Evolutionary conservation across 129 eudicot genomes (phyloP), one percentile per base, ranked within the genome.

Genomic region (Chrysanthemum makinoi): DNA sequence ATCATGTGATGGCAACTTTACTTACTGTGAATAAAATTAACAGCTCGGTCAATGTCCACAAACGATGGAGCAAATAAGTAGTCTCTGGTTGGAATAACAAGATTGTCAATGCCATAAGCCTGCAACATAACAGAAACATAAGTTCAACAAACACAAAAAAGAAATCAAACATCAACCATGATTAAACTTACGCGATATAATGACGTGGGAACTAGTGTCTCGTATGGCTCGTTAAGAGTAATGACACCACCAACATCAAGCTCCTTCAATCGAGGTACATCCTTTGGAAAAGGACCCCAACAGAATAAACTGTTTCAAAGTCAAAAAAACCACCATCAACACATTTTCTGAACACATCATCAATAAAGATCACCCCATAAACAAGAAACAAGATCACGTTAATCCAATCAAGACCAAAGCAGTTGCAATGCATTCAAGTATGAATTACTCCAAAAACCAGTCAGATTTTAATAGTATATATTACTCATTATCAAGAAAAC

Each of bases 161-260:
- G 8, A 13, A 1, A 49, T 10, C 15, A 26, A 17, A 8, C 5
- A 1, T 6, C 3, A 35, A 20, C 12, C 3, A 73, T 49, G 52
- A 55, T 6, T 13, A 12, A 53, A 74, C 91, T 85, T 50, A 88
- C 97, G 49, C 79, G 53, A 77, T 93, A 93, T 74, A 93, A 76
- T 1, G 96, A 89, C 47, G 90, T 74, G 2, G 95, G 86, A 50
- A 93, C 98, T 69, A 93, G 73, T 66, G 98, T 93, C 73, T 93
- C 98, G 63, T 87, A 93, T 4, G 96, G 81, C 84, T 93, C 98
- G 17, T 89, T 93, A 48, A 93, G 90, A 19, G 98, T 93, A 58
- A 93, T 89, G 13, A 93, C 98, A 48, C 96, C 96, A 57, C 96
- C 92, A 69, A 93, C 98, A 74, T 96, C 96, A 63, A 89, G 88